Evolutionary conservation across 768 basidiomycete species (phyloP).

Genomic region (Collybiopsis luxurians): DNA sequence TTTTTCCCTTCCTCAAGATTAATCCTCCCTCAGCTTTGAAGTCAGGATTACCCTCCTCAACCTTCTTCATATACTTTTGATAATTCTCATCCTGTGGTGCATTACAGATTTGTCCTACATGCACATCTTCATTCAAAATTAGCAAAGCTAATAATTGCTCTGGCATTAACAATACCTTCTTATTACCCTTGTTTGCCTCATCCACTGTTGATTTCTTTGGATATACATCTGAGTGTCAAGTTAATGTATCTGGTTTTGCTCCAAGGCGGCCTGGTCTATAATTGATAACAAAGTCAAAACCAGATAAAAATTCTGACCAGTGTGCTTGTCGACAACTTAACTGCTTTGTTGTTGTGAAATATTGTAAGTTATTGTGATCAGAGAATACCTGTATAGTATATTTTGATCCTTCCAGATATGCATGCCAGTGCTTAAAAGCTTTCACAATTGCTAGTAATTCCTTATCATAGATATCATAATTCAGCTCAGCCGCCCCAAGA

Average conservation of each 20-base stretch:
- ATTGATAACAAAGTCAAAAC: neutral
- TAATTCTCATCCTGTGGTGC: neutral
- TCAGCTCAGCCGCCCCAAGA: too few relatives aligned
- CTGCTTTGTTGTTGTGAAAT: too few relatives aligned
- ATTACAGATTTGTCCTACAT: neutral
- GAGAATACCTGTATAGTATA: too few relatives aligned
- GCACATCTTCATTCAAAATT: neutral
- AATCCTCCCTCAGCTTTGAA: neutral
- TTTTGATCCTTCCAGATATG: too few relatives aligned
- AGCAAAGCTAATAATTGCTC: neutral
- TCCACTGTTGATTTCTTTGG: neutral
- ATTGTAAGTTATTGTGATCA: too few relatives aligned
- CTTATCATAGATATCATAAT: too few relatives aligned
- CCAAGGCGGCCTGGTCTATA: neutral
- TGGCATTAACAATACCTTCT: neutral
- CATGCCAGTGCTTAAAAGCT: too few relatives aligned
- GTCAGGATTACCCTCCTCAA: neutral
- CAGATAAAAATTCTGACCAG: too few relatives aligned
- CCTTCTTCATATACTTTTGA: neutral
- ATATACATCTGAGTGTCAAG: neutral
- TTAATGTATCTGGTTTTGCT: neutral
- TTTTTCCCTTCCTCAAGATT: neutral
- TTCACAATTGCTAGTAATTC: too few relatives aligned
- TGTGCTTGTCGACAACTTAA: too few relatives aligned
- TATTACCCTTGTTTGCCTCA: neutral